phyloP scores from a whole-genome alignment of 352 stramenopile species.

The Phytophthora podocarpi region DNA sequence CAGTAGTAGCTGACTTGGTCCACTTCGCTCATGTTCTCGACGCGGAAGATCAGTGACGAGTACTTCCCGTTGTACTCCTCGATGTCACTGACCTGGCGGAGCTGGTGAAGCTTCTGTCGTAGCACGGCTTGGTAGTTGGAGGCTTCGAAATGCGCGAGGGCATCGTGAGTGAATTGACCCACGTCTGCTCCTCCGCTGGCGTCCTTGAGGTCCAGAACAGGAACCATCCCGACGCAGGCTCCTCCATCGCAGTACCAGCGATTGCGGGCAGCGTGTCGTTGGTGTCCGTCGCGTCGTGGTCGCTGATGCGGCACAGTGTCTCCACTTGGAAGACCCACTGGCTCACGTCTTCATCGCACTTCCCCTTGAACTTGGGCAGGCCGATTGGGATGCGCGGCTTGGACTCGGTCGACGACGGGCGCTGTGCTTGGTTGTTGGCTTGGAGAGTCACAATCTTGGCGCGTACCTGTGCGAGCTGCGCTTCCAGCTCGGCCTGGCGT shows the following conservation, averaged over 20 bases:
- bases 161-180: conserved; percentile 6
- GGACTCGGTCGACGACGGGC: background rate
- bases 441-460: background rate
- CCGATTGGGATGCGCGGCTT: conserved; percentile 13
- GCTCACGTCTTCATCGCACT: conserved; percentile 16
- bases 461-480: conserved; percentile 1
- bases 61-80: too few species aligned
- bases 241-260: conserved; percentile 12
- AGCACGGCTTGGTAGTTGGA: conserved; percentile 28
- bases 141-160: conserved; percentile 17
- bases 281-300: background rate
- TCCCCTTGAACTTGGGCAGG: conserved; percentile 13
- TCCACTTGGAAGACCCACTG: conserved; percentile 27
- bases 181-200: conserved; percentile 11
- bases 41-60: too few species aligned
- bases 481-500: conserved; percentile 1
- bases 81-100: background rate
- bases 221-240: conserved; percentile 14
- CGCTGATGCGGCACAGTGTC: conserved; percentile 17
- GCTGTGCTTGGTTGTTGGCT: background rate
- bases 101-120: conserved; percentile 5
- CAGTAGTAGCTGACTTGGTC: conserved; percentile 14
- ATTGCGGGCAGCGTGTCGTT: conserved; percentile 11
- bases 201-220: too few species aligned
- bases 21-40: too few species aligned